Percentiles rank a stretch among this genome's conserved stretches.
Evolutionary conservation across 202 grass and related monocot species (phyloP).

Genomic region (Musa balbisiana): DNA sequence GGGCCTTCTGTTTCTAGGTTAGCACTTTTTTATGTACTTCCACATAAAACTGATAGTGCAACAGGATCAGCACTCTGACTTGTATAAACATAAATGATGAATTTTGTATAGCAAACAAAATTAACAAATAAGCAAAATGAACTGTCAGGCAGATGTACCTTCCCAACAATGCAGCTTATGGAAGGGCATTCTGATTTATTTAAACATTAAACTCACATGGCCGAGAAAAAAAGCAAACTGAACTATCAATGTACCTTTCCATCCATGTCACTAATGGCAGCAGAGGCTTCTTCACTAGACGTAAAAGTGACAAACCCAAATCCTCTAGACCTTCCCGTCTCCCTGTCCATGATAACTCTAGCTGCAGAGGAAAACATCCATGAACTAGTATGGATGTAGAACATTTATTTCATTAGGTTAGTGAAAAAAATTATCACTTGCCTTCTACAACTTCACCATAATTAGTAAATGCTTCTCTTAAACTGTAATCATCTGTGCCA

Average conservation of each 20-base stretch:
- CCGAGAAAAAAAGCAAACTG: too few relatives aligned
- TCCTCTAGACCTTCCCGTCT: conserved; percentile 71
- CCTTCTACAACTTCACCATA: conserved; percentile 74
- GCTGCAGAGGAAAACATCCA: conserved; percentile 36
- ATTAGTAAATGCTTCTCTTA: conserved; percentile 37
- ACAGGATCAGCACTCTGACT: not conserved
- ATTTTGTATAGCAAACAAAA: too few relatives aligned
- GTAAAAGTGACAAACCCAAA: conserved; percentile 78
- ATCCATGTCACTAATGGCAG: conserved; percentile 60
- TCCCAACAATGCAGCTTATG: too few relatives aligned
- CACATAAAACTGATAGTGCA: not conserved
- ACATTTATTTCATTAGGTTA: not conserved
- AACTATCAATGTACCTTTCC: conserved; percentile 35
- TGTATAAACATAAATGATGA: too few relatives aligned
- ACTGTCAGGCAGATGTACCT: too few relatives aligned
- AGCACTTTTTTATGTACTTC: not conserved
- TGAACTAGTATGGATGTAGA: not conserved
- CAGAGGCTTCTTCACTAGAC: conserved; percentile 48
- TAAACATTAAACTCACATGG: not conserved
- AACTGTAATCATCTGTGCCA: conserved; percentile 41
- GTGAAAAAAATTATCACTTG: conserved; percentile 2
- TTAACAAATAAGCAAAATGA: too few relatives aligned
- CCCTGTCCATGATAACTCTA: conserved; percentile 56
- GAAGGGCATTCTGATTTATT: not conserved
- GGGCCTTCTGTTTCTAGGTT: not conserved